Conservation (phyloP, 1,284 basidiomycete genomes). For the Neonothopanus nambi region DNA sequence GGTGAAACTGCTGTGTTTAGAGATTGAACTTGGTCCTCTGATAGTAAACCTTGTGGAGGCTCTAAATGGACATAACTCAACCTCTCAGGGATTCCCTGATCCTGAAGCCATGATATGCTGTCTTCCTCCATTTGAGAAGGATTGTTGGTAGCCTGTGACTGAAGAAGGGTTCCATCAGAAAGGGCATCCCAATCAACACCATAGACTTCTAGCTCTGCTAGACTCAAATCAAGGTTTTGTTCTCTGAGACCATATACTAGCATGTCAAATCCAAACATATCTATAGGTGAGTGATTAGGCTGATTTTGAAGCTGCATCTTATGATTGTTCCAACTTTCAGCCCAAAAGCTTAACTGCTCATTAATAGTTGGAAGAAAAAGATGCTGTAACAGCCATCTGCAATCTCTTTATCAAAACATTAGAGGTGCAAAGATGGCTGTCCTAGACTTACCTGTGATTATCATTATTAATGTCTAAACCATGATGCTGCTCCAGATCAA, state of each 20-base stretch:
- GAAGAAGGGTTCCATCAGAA: conserved; percentile 11
- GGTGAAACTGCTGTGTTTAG: no score
- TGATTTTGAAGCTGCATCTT: not conserved
- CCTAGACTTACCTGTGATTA: no score
- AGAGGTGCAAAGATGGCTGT: no score
- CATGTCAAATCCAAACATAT: conserved; percentile 12
- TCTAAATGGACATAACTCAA: no score
- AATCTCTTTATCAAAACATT: no score
- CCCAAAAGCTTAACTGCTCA: not conserved
- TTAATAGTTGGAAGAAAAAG: conserved; percentile 3
- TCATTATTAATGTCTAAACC: not conserved
- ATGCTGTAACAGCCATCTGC: conserved; percentile 9
- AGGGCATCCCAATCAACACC: conserved; percentile 23
- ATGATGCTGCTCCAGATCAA: not conserved
- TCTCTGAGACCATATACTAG: not conserved
- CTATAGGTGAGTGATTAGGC: not conserved
- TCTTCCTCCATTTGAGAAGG: no score
- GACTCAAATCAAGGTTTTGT: not conserved
- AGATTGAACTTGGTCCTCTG: no score
- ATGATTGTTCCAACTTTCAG: not conserved
- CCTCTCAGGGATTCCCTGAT: no score
- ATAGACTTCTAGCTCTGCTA: conserved; percentile 17
- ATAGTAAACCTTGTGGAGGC: no score
- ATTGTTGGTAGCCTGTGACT: not conserved
- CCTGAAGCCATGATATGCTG: no score